Conservation (phyloP, 2,329 filamentous ascomycete species). For the Pleurostoma richardsiae region DNA sequence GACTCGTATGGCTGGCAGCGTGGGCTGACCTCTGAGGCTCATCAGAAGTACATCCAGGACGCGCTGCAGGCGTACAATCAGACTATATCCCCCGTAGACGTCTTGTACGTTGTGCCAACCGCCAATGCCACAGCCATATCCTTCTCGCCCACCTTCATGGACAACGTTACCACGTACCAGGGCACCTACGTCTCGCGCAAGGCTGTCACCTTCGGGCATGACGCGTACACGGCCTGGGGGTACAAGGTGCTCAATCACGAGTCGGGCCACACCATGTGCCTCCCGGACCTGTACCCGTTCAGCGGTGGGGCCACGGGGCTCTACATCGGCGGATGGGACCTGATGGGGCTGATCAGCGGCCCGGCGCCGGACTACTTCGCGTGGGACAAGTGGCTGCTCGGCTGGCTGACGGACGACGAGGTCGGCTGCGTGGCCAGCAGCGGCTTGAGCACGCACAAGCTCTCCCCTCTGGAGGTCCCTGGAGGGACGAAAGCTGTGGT, state of each 20-base stretch:
- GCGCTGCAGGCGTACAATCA: conserved; percentile 18
- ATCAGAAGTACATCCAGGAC: conserved; percentile 21
- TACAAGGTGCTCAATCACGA: conserved; percentile 30
- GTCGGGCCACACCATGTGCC: conserved; percentile 30
- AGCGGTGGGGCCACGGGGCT: conserved; percentile 16
- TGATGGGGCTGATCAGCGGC: conserved; percentile 28
- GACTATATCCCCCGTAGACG: conserved; percentile 8
- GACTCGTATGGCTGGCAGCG: conserved; percentile 18
- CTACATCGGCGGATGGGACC: conserved; percentile 28
- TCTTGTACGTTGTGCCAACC: conserved; percentile 23
- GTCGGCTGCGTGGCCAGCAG: conserved; percentile 21
- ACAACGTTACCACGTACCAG: conserved; percentile 14
- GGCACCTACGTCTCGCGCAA: conserved; percentile 20
- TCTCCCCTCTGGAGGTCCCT: conserved; percentile 13
- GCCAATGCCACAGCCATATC: conserved; percentile 16
- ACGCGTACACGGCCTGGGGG: conserved; percentile 23
- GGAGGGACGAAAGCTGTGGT: conserved; percentile 20
- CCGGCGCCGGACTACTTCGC: conserved; percentile 28
- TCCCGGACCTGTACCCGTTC: conserved; percentile 29
- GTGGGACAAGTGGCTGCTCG: conserved; percentile 32
- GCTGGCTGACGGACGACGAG: conserved; percentile 26
- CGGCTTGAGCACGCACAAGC: conserved; percentile 19
- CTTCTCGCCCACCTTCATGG: conserved; percentile 19
- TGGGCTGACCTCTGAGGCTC: conserved; percentile 16
- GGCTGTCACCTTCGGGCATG: conserved; percentile 24